phyloP scores from a whole-genome alignment of 129 eudicot species.

The Smallanthus sonchifolius region DNA sequence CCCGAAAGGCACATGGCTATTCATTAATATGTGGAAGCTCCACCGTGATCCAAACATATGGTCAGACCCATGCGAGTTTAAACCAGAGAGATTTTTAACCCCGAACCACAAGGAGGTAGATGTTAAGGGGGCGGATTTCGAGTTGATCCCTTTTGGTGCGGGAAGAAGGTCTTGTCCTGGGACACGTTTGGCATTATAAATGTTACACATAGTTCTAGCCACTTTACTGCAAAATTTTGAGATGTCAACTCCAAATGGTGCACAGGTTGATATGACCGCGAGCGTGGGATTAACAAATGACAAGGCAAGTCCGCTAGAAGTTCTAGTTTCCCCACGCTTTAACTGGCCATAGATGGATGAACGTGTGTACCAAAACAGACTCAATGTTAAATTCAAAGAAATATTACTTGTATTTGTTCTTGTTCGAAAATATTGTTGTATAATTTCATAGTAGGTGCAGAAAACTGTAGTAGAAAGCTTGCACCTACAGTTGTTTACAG shows the following conservation, averaged over 20 bases:
- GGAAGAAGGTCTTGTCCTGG: conserved; percentile 19
- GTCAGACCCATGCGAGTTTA: background rate
- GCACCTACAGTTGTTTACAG: background rate
- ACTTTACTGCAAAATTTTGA: conserved; percentile 14
- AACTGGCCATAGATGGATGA: background rate
- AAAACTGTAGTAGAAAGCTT: background rate
- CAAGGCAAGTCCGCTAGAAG: conserved; percentile 9
- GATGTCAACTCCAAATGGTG: conserved; percentile 8
- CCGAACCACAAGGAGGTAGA: background rate
- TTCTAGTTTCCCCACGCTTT: conserved; percentile 4
- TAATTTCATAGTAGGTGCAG: background rate
- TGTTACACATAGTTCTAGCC: conserved; percentile 16
- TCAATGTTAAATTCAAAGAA: background rate
- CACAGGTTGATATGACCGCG: conserved; percentile 9
- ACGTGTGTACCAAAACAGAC: background rate
- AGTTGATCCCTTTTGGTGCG: conserved; percentile 21
- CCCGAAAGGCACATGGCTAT: background rate
- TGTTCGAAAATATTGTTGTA: no score
- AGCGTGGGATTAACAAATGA: background rate
- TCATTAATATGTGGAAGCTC: conserved; percentile 7
- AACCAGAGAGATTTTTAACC: background rate
- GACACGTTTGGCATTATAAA: background rate
- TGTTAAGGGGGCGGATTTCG: background rate
- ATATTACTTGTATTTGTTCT: no score
- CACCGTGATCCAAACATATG: background rate